Percentiles rank a stretch among this genome's conserved stretches.
These are phyloP conservation scores for Ophiostoma australiae DNA, from an alignment of 2,329 filamentous ascomycete species.

Conservation along the genomic window DNA sequence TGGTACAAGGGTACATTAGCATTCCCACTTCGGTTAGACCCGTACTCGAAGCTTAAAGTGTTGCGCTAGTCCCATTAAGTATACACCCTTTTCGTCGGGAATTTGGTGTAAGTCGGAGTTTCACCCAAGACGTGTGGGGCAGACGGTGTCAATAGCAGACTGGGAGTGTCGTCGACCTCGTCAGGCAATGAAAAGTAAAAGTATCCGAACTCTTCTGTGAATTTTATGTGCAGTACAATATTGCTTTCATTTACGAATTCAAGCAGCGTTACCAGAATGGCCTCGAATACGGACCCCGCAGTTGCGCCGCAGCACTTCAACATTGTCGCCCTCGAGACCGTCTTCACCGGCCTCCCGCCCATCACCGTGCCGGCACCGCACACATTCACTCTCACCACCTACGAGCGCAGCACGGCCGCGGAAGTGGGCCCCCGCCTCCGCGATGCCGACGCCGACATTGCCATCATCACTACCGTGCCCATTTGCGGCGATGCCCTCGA, in stretches of 20 bases:
- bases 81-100: slow-evolving; percentile 22
- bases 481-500: slow-evolving; percentile 30
- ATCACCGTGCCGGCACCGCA: slow-evolving; percentile 27
- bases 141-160: background rate
- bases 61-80: background rate
- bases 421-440: slow-evolving; percentile 32
- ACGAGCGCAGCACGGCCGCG: slow-evolving; percentile 29
- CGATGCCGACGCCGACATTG: slow-evolving; percentile 37
- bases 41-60: background rate
- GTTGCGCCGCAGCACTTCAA: slow-evolving; percentile 22
- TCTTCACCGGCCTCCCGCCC: slow-evolving; percentile 32
- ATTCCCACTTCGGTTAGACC: background rate
- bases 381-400: slow-evolving; percentile 33
- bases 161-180: background rate
- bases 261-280: background rate
- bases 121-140: background rate
- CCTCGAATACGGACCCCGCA: background rate
- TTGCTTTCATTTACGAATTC: background rate
- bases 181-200: background rate
- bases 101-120: slow-evolving; percentile 11
- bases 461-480: slow-evolving; percentile 35
- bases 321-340: slow-evolving; percentile 35
- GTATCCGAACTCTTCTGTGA: background rate
- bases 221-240: background rate
- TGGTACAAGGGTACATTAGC: background rate